Conservation (phyloP, 495 filamentous ascomycete species). For the Sabuloglossum arenarium region DNA sequence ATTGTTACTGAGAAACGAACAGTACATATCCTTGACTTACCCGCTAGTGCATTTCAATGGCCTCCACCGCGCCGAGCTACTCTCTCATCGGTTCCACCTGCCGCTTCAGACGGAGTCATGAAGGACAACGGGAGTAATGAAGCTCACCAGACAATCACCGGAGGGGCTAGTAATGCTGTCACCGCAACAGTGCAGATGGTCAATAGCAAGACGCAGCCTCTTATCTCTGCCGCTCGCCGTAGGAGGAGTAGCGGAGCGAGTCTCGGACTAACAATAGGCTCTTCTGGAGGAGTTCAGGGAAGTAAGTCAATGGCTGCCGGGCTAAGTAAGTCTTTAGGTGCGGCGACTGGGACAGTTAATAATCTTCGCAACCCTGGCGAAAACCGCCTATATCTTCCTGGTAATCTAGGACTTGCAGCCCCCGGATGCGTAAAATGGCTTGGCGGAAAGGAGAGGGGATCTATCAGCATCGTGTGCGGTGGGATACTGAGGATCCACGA, state of each 20-base stretch:
- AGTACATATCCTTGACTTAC: conserved; percentile 73
- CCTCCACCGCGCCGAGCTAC: conserved; percentile 53
- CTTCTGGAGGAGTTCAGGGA: conserved; percentile 42
- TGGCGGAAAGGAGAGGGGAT: conserved; percentile 26
- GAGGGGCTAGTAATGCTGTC: conserved; percentile 35
- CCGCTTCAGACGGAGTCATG: conserved; percentile 5
- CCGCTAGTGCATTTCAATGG: conserved; percentile 70
- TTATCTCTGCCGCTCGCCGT: conserved; percentile 32
- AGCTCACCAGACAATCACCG: conserved; percentile 17
- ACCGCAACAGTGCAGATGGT: conserved; percentile 40
- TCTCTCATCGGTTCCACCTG: conserved; percentile 14
- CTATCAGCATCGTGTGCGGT: conserved; percentile 33
- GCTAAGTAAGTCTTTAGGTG: conserved; percentile 65
- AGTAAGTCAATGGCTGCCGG: conserved; percentile 66
- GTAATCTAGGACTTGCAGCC: conserved; percentile 20
- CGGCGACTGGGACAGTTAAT: conserved; percentile 55
- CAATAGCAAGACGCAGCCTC: conserved; percentile 34
- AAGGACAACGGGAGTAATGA: conserved; percentile 9
- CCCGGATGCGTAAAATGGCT: conserved; percentile 37
- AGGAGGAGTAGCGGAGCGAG: conserved; percentile 24
- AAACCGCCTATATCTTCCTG: conserved; percentile 58
- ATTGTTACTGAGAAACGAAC: conserved; percentile 87
- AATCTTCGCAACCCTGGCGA: conserved; percentile 67
- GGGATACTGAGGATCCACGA: conserved; percentile 48
- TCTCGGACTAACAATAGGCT: conserved; percentile 30